phyloP scores from a whole-genome alignment of 1,284 basidiomycete genomes.

The Fomitopsis palustris region DNA sequence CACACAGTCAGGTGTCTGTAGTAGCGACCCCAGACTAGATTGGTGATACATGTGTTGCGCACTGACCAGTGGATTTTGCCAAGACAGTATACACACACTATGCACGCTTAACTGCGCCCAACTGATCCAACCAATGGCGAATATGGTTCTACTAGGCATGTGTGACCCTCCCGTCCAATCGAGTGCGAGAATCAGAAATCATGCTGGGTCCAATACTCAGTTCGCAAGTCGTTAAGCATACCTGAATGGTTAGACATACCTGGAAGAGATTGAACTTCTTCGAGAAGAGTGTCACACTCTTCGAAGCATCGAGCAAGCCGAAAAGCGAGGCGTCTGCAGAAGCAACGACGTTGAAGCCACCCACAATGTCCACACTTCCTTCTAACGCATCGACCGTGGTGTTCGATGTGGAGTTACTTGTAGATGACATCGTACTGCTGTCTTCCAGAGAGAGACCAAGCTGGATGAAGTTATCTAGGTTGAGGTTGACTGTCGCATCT shows the following conservation, averaged over 20 bases:
- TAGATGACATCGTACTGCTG: not conserved
- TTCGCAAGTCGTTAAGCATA: not conserved
- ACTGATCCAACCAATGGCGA: too few species aligned
- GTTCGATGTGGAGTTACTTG: not conserved
- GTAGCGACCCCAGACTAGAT: conserved; percentile 11
- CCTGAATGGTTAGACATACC: not conserved
- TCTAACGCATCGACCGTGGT: not conserved
- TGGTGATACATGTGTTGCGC: too few species aligned
- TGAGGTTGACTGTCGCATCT: conserved; percentile 38
- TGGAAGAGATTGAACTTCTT: conserved; percentile 5
- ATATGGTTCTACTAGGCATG: too few species aligned
- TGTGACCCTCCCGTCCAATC: too few species aligned
- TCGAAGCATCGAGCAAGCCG: not conserved
- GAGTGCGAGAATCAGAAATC: not conserved
- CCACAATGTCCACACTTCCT: conserved; percentile 1
- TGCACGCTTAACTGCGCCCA: too few species aligned
- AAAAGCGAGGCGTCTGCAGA: not conserved
- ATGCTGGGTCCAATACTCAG: not conserved
- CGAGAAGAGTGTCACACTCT: conserved; percentile 1
- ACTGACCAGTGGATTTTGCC: too few species aligned
- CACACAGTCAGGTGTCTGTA: conserved; percentile 1
- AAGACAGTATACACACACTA: too few species aligned
- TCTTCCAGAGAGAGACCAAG: conserved; percentile 34
- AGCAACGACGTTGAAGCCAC: conserved; percentile 3
- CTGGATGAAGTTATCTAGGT: conserved; percentile 41